Evolutionary conservation across 192 early-diverging fungal species (phyloP), one percentile per base, ranked within the genome.

Genomic region (Rhizoclosmatium sp.): DNA sequence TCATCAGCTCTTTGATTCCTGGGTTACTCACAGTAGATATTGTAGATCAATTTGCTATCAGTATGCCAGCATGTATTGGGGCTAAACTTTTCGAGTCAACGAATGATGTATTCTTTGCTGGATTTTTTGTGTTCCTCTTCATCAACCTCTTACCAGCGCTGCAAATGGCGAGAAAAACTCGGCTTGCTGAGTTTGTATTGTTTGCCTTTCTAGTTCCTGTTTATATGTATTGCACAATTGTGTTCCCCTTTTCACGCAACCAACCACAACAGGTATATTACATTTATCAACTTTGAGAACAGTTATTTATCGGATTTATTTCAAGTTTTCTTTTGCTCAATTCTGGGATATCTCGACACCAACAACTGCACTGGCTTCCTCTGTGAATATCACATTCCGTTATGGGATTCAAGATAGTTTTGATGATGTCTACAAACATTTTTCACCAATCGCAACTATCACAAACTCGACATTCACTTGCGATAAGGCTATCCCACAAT

Each of bases 101-200:
- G 21, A 62, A 82, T 40, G 86, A 87, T 62, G 21, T 79, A 4
- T 10, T 81, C 40, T 83, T 83, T 58, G 65, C 78, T 4, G 1
- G 79, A 3, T 19, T 75, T 59, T 70, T 80, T 49, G 42, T 68
- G 42, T 31, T 87, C 12, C 41, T 73, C 7, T 54, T 60, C 31
- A 40, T 83, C 19, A 78, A 81, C 71, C 65, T 87, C 12, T 65
- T 83, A 44, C 83, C 85, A 16, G 67, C 65, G 2, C 42, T 87
- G 41, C 69, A 81, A 42, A 77, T 76, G 59, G 40, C 65, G 42
- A 67, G 65, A 44, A 80, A 71, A 51, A 47, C 82, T 23, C 39
- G 45, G 44, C n/a, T 81, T 76, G 66, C n/a, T 60, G 69, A 71
- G 42, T 10, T 49, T 46, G 21, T 54, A 75, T 19, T 78, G 16